A percentile compares a stretch with the other conserved stretches of the same genome.
Conservation (phyloP, 805 yeast species). For the Kodamaea fukazawae region DNA sequence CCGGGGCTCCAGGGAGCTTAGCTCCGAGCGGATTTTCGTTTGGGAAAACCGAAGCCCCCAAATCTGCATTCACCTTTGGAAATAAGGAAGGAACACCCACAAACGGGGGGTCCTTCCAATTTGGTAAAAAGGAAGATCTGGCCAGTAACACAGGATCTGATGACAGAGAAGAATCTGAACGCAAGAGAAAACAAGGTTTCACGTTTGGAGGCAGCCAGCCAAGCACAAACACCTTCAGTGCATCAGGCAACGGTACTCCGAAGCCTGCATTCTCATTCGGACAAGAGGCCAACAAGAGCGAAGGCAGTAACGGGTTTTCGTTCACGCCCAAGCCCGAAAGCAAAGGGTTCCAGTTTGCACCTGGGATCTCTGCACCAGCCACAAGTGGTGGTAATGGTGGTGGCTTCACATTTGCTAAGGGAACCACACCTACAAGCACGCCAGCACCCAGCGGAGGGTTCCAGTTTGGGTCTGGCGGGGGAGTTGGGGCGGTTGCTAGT, state of each 20-base stretch:
- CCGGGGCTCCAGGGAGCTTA: too few relatives aligned
- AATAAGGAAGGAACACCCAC: not conserved
- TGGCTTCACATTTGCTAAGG: not conserved
- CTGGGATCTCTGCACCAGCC: constrained; percentile 4
- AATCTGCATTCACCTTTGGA: constrained; percentile 1
- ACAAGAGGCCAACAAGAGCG: not conserved
- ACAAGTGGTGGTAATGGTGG: not conserved
- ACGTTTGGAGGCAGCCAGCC: too few relatives aligned
- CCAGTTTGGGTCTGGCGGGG: too few relatives aligned
- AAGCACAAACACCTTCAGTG: not conserved
- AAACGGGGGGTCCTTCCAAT: not conserved
- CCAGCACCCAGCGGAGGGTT: constrained; percentile 4
- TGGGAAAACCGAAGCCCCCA: constrained; percentile 8
- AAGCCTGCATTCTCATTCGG: constrained; percentile 11
- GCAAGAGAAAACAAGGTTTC: too few relatives aligned
- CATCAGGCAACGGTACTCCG: constrained; percentile 3
- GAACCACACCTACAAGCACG: constrained; percentile 5
- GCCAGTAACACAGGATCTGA: too few relatives aligned
- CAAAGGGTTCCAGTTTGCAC: constrained; percentile 3
- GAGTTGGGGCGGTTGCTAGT: too few relatives aligned
- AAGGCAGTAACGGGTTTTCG: not conserved
- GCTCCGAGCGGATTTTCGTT: too few relatives aligned
- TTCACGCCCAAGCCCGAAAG: not conserved
- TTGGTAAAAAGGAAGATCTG: not conserved
- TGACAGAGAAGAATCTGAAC: too few relatives aligned